A percentile compares a stretch with the other conserved stretches of the same genome.
Conservation (phyloP, 192 early-diverging fungal genomes). For the Jimgerdemannia flammicorona region DNA sequence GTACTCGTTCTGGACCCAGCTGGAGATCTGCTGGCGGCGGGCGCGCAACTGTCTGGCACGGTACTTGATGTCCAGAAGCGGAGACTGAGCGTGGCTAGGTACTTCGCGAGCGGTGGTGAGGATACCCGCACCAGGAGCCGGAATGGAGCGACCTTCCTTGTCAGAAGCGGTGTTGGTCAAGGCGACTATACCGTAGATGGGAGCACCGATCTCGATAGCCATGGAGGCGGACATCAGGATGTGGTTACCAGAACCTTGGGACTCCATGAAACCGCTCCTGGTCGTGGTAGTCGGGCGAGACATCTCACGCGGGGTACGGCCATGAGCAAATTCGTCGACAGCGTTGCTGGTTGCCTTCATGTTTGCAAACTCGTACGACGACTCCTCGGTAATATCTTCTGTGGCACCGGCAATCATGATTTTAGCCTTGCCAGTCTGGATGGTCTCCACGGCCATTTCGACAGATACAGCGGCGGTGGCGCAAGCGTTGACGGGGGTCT, state of each 20-base stretch:
- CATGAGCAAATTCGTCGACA: conserved; percentile 76
- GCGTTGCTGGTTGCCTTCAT: conserved; percentile 93
- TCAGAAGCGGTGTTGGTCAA: conserved; percentile 88
- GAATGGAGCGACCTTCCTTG: conserved; percentile 91
- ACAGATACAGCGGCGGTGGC: conserved; percentile 89
- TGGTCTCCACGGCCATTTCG: conserved; percentile 88
- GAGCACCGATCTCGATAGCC: conserved; percentile 90
- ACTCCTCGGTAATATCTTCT: conserved; percentile 93
- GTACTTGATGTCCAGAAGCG: conserved; percentile 79
- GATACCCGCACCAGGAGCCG: conserved; percentile 93
- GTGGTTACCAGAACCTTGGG: conserved; percentile 85
- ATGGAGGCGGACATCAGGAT: conserved; percentile 86
- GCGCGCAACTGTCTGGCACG: conserved; percentile 69
- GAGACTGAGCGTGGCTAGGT: conserved; percentile 44
- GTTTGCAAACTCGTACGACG: conserved; percentile 91
- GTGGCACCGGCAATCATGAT: conserved; percentile 91
- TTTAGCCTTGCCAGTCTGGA: conserved; percentile 86
- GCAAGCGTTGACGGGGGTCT: conserved; percentile 91
- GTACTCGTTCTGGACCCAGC: conserved; percentile 77
- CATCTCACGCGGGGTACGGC: conserved; percentile 87
- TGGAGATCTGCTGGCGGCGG: conserved; percentile 74
- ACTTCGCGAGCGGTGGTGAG: conserved; percentile 85
- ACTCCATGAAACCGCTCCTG: conserved; percentile 91
- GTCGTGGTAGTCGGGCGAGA: conserved; percentile 86
- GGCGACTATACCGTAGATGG: conserved; percentile 89